Conservation (phyloP, 75 land plant species). For the Picea glauca region DNA sequence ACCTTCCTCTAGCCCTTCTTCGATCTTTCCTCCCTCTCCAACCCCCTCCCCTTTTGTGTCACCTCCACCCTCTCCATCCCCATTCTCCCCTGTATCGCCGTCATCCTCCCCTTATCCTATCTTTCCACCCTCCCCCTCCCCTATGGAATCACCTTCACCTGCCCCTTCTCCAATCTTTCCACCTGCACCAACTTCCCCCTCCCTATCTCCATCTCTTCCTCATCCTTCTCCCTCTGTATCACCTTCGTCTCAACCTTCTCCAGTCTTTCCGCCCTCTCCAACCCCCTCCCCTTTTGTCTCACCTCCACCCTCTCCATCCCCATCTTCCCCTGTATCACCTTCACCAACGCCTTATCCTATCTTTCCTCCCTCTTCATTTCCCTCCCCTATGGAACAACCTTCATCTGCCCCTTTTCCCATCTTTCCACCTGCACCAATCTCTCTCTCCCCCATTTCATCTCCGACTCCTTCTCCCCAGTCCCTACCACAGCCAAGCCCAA, state of each 20-base stretch:
- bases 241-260: neutral
- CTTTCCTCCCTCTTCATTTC: constrained; percentile 1
- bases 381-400: neutral
- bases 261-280: neutral
- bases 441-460: no score
- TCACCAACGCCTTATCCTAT: neutral
- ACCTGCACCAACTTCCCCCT: neutral
- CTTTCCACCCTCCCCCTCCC: neutral
- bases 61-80: neutral
- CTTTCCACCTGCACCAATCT: no score
- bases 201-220: neutral
- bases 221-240: neutral
- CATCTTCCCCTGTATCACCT: neutral
- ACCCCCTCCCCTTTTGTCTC: neutral
- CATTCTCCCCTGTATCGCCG: neutral
- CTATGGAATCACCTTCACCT: neutral
- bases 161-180: neutral
- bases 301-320: neutral
- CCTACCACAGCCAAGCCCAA: neutral
- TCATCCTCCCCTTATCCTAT: neutral
- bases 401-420: neutral
- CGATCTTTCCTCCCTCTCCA: neutral
- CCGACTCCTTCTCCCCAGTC: no score
- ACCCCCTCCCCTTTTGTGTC: neutral
- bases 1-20: neutral